Percentiles rank a stretch among this genome's conserved stretches.
These are phyloP conservation scores for Talaromyces verruculosus DNA, from an alignment of 2,329 filamentous ascomycete species.

Conservation along the genomic window DNA sequence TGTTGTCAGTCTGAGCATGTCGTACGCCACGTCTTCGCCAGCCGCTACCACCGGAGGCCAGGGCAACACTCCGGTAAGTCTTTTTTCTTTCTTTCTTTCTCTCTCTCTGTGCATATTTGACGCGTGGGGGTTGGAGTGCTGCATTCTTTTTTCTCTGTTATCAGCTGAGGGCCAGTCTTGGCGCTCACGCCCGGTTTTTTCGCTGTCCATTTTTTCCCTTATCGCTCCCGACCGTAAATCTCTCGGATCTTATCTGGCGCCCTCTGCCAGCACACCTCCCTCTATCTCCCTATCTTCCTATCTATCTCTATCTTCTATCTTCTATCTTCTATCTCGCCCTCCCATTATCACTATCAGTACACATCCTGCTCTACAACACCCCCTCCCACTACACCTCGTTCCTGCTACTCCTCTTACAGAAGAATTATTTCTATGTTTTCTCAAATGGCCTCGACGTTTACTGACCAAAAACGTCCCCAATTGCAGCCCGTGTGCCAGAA, in stretches of 20 bases:
- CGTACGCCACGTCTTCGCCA: constrained; percentile 63
- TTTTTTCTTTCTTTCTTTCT: constrained; percentile 18
- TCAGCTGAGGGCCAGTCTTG: constrained; percentile 37
- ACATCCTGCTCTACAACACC: neutral
- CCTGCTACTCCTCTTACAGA: constrained; percentile 6
- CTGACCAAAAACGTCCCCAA: constrained; percentile 57
- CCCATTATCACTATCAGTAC: neutral
- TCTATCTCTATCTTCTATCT: constrained; percentile 20
- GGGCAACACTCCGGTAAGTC: constrained; percentile 50
- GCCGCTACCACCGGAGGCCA: constrained; percentile 65
- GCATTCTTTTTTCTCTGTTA: constrained; percentile 30
- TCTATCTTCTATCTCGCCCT: constrained; percentile 8
- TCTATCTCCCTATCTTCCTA: constrained; percentile 19
- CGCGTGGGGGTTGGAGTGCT: constrained; percentile 7
- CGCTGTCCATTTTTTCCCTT: constrained; percentile 31
- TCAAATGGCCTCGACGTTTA: constrained; percentile 47
- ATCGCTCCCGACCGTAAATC: constrained; percentile 42
- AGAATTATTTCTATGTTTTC: constrained; percentile 1
- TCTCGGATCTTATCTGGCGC: constrained; percentile 42
- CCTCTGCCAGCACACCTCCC: constrained; percentile 31
- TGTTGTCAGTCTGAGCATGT: constrained; percentile 58
- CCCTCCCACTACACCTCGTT: constrained; percentile 2
- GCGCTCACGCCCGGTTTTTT: constrained; percentile 25
- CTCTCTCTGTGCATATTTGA: constrained; percentile 24
- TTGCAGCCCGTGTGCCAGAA: constrained; percentile 95